Evolutionary conservation across 2,329 filamentous ascomycete species (phyloP).

Genomic region (Thelonectria blattea): DNA sequence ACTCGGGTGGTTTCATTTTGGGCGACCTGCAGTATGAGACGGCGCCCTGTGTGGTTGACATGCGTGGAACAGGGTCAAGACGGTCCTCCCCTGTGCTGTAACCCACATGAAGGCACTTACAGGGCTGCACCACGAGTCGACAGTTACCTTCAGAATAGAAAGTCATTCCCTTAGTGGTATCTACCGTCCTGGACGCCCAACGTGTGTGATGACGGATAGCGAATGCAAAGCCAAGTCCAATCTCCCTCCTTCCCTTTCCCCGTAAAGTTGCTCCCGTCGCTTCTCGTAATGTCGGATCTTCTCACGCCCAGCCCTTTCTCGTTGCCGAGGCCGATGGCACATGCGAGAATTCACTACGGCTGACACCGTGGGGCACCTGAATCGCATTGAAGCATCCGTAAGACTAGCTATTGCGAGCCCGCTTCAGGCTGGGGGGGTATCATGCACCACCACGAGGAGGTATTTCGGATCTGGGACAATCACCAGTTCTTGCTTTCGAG

Average conservation of each 20-base stretch:
- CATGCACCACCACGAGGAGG: conserved; percentile 79
- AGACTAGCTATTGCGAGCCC: conserved; percentile 18
- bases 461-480: conserved; percentile 84
- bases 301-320: conserved; percentile 21
- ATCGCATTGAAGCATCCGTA: conserved; percentile 25
- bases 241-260: conserved; percentile 1
- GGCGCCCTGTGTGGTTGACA: no score
- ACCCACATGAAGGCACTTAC: no score
- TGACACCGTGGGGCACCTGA: conserved; percentile 17
- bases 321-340: conserved; percentile 19
- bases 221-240: conserved; percentile 20
- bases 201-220: conserved; percentile 15
- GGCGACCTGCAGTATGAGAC: no score
- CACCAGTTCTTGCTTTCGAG: conserved; percentile 85
- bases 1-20: no score
- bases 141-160: conserved; percentile 2
- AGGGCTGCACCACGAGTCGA: no score
- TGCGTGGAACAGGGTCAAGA: no score
- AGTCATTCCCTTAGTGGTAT: conserved; percentile 15
- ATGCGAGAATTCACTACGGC: conserved; percentile 15
- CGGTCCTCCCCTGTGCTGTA: no score
- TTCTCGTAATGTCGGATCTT: conserved; percentile 1
- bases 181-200: conserved; percentile 20
- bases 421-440: conserved; percentile 71
- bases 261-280: neutral